Evolutionary conservation across 2,329 filamentous ascomycete species (phyloP).

Genomic region (Akanthomyces uredinophilus): DNA sequence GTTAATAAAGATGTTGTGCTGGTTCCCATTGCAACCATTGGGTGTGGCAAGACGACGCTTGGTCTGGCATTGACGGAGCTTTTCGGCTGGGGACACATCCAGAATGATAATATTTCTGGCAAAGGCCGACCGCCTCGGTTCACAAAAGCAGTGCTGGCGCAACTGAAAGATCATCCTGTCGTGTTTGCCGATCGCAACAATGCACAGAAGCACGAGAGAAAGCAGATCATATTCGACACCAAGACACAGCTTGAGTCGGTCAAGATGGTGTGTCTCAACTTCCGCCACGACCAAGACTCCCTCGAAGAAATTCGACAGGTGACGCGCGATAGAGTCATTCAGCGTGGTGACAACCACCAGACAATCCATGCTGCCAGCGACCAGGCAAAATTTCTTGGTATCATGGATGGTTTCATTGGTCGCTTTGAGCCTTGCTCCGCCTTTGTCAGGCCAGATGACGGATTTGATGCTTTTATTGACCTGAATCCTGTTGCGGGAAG

Average conservation of each 20-base stretch:
- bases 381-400: slow-evolving; percentile 68
- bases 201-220: slow-evolving; percentile 78
- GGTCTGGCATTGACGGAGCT: slow-evolving; percentile 75
- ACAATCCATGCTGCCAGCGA: slow-evolving; percentile 85
- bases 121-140: slow-evolving; percentile 75
- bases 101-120: slow-evolving; percentile 92
- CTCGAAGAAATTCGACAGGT: slow-evolving; percentile 68
- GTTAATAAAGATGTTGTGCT: slow-evolving; percentile 68
- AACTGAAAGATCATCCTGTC: slow-evolving; percentile 60
- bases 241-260: slow-evolving; percentile 55
- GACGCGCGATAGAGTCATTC: slow-evolving; percentile 73
- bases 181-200: slow-evolving; percentile 95
- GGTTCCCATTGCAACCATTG: slow-evolving; percentile 88
- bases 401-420: slow-evolving; percentile 91
- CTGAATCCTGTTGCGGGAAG: slow-evolving; percentile 75
- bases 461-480: slow-evolving; percentile 80
- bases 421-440: slow-evolving; percentile 76
- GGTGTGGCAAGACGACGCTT: slow-evolving; percentile 94
- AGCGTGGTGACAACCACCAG: slow-evolving; percentile 92
- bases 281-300: slow-evolving; percentile 73
- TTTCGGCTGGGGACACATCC: slow-evolving; percentile 87
- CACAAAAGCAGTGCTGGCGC: slow-evolving; percentile 61
- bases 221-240: slow-evolving; percentile 81
- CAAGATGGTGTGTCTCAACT: slow-evolving; percentile 80
- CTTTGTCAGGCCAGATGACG: slow-evolving; percentile 64